phyloP scores from a whole-genome alignment of 441 rosid species.

The Macaranga tanarius region DNA sequence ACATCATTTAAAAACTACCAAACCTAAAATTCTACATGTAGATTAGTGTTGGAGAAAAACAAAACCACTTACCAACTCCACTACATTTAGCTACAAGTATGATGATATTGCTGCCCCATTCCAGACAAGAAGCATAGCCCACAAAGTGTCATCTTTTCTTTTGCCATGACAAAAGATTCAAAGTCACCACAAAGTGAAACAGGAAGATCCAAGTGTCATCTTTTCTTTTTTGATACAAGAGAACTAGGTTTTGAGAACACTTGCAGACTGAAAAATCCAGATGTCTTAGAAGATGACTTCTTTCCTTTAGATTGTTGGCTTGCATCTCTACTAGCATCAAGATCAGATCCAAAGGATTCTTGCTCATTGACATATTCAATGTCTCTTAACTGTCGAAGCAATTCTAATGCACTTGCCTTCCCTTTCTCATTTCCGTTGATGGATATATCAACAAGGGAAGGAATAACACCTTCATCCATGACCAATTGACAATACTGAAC shows the following conservation, averaged over 20 bases:
- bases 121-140: neutral
- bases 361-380: conserved; percentile 23
- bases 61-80: conserved; percentile 14
- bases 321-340: conserved; percentile 20
- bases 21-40: conserved; percentile 13
- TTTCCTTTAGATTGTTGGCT: conserved; percentile 24
- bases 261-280: conserved; percentile 39
- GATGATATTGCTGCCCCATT: conserved; percentile 11
- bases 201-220: conserved; percentile 25
- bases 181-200: conserved; percentile 1
- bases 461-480: conserved; percentile 62
- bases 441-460: conserved; percentile 51
- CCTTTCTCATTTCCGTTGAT: conserved; percentile 65
- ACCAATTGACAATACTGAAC: conserved; percentile 60
- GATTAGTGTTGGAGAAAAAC: conserved; percentile 8
- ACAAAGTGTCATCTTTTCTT: too few relatives aligned
- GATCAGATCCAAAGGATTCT: conserved; percentile 28
- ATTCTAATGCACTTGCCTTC: conserved; percentile 54
- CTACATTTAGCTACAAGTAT: conserved; percentile 6
- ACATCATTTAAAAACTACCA: conserved; percentile 16
- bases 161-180: conserved; percentile 3
- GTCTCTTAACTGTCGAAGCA: conserved; percentile 67
- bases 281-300: conserved; percentile 39
- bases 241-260: conserved; percentile 25
- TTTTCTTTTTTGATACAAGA: conserved; percentile 27